Base-by-base conservation (phyloP, 2,329 filamentous ascomycete genomes). In the Fusarium austroafricanum region DNA sequence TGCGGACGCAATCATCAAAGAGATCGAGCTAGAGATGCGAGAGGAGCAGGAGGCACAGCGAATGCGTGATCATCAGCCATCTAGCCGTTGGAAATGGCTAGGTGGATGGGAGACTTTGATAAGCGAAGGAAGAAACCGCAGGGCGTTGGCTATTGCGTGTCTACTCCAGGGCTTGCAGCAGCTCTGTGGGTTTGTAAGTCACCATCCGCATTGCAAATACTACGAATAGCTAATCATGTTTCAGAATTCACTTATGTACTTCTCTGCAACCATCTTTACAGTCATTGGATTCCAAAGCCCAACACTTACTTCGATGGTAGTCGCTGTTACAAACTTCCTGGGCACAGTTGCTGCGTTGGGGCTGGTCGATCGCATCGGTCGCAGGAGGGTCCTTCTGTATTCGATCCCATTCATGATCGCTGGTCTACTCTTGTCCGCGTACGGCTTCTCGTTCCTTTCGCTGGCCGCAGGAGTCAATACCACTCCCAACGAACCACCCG, bases 171-270 rank as follows among this genome's bases (percentile, higher is more conserved):
- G 89, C 0, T 82, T 96, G 9, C 95, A 97, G 79, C 95, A 98
- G 77, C 84, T 97, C 2, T 96, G 92, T 73, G 94, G 92, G 2
- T 96, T 96, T 78, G 87, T 90, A 79, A 78, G 87, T 83, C 7
- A 50, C 15, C 6, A 14, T 11, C n/a, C 2, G 11, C 15, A 55
- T 39, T 52, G 42, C 33, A 17, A 39, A 31, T 28, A 5, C 15
- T 45, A 55, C 18, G 14, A 8, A 33, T 31, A 6, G 20, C 44
- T 65, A 55, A 73, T 40, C 4, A 5, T 42, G 8, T 21, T 12
- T 12, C 68, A 90, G 87, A 97, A 97, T 80, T 94, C 92, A 12
- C 83, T 97, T 29, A 97, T 97, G 93, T 97, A 97, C 79, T 97
- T 93, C 76, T 93, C 92, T 1, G 92, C 91, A 6, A 94, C 92